A percentile compares a stretch with the other conserved stretches of the same genome.
These are phyloP conservation scores for Entomortierella lignicola DNA, from an alignment of 192 early-diverging fungal species.

Conservation along the genomic window DNA sequence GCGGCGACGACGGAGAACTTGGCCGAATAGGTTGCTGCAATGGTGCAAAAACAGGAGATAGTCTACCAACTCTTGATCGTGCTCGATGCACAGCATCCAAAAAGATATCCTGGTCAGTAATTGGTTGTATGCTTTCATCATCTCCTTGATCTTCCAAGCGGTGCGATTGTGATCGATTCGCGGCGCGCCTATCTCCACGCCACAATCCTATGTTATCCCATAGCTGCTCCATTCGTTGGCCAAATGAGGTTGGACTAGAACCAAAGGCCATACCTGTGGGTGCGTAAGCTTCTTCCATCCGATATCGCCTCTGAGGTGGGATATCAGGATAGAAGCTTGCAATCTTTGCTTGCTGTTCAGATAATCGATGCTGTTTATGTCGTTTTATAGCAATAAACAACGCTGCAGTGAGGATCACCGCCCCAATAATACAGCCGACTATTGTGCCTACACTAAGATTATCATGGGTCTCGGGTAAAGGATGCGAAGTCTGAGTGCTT, in stretches of 20 bases:
- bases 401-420: slow-evolving; percentile 10
- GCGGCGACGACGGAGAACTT: slow-evolving; percentile 25
- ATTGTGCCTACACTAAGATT: slow-evolving; percentile 12
- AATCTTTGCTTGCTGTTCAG: slow-evolving; percentile 3
- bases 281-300: slow-evolving; percentile 22
- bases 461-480: background rate
- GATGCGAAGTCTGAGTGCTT: background rate
- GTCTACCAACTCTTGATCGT: slow-evolving; percentile 32
- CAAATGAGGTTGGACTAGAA: slow-evolving; percentile 11
- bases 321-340: slow-evolving; percentile 10
- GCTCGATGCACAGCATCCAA: slow-evolving; percentile 49
- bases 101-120: slow-evolving; percentile 48
- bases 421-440: slow-evolving; percentile 22
- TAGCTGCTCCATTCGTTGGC: slow-evolving; percentile 24
- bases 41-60: slow-evolving; percentile 31
- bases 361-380: background rate
- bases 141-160: slow-evolving; percentile 27
- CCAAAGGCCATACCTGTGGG: slow-evolving; percentile 44
- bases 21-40: slow-evolving; percentile 33
- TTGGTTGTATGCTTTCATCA: slow-evolving; percentile 11
- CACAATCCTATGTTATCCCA: slow-evolving; percentile 20
- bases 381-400: slow-evolving; percentile 9
- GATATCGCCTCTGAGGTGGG: background rate
- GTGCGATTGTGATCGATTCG: slow-evolving; percentile 25
- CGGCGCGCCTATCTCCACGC: slow-evolving; percentile 2